phyloP scores from a whole-genome alignment of 495 filamentous ascomycete genomes.

The Penicillium flavigenum region DNA sequence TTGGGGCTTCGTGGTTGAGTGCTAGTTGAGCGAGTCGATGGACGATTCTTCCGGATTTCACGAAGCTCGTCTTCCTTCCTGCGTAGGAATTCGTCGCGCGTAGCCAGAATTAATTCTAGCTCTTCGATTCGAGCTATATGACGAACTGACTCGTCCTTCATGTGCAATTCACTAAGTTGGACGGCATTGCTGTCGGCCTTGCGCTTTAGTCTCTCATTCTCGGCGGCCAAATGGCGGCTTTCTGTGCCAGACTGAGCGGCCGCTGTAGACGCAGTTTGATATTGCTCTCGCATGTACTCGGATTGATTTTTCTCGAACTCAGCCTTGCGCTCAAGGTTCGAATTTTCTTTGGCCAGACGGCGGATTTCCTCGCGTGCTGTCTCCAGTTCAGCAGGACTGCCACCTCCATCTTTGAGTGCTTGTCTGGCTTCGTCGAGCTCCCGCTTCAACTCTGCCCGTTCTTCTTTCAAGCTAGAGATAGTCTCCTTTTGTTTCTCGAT shows the following conservation, averaged over 20 bases:
- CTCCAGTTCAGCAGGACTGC: conserved; percentile 51
- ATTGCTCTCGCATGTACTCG: conserved; percentile 62
- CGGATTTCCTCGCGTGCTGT: conserved; percentile 44
- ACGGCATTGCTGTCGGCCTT: conserved; percentile 53
- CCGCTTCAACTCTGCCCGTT: conserved; percentile 45
- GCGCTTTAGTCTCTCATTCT: conserved; percentile 48
- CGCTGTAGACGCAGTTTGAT: conserved; percentile 60
- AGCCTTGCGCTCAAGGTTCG: conserved; percentile 46
- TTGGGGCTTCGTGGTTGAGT: conserved; percentile 49
- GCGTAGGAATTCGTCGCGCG: conserved; percentile 49
- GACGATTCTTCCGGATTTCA: conserved; percentile 51
- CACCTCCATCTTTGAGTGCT: conserved; percentile 49
- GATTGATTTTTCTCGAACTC: conserved; percentile 51
- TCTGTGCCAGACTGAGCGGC: conserved; percentile 52
- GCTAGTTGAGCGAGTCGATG: conserved; percentile 47
- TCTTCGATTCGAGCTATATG: conserved; percentile 48
- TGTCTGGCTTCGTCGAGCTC: conserved; percentile 51
- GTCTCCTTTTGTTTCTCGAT: conserved; percentile 46
- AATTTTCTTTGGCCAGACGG: conserved; percentile 41
- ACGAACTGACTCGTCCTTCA: conserved; percentile 36
- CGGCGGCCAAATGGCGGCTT: conserved; percentile 45
- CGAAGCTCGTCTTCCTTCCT: conserved; percentile 63
- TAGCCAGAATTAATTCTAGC: conserved; percentile 42
- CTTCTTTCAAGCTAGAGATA: conserved; percentile 47
- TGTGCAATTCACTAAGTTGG: conserved; percentile 53